Evolutionary conservation across 2,329 filamentous ascomycete genomes (phyloP), one percentile per base, ranked within the genome.

Genomic region (Verticillium nonalfalfae): DNA sequence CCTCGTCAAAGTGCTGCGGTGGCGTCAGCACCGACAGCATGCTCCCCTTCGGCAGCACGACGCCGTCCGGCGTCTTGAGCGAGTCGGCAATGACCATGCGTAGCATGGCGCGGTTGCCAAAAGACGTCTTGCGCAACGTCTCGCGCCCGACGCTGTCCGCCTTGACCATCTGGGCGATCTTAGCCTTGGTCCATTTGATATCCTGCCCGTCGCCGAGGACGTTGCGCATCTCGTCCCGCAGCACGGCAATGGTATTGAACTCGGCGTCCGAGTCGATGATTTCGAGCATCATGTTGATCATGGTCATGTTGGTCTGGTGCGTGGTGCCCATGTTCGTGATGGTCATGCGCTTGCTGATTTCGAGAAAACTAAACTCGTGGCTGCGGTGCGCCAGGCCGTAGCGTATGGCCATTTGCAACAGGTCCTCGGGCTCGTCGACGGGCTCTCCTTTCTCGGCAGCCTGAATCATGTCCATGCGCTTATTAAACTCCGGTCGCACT

Each of bases 61-160:
- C 57, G 1, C 73, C 74, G 10, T 74, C 72, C 10, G 71, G 67
- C 0, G 73, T 76, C 34, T 63, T 66, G 31, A 76, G 54, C 26
- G 67, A 69, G 34, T 69, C 62, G 10, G 66, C 66, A 60, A 68
- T 64, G 45, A 75, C 68, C 60, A 68, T 68, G 5, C 73, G 74
- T 61, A 70, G 67, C 2, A 69, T 60, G 6, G 68, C 64, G 33
- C 72, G 71, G 1, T 65, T 64, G 1, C 69, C 68, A 15, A 74
- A 71, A 0, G 72, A 68, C 31, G 77, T 61, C 3, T 75, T 56
- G 1, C 79, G 73, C 26, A 80, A 68, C 2, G 78, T 78, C 66
- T 81, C 79, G 13, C 79, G 73, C 2, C 73, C 68, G 0, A 73
- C 72, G 58, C 78, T 80, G 65, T 81, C 79, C 9, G 74, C 68